Percentiles rank a stretch among this genome's conserved stretches.
phyloP scores from a whole-genome alignment of 108 stramenopile genomes.

The Bacterosira constricta region DNA sequence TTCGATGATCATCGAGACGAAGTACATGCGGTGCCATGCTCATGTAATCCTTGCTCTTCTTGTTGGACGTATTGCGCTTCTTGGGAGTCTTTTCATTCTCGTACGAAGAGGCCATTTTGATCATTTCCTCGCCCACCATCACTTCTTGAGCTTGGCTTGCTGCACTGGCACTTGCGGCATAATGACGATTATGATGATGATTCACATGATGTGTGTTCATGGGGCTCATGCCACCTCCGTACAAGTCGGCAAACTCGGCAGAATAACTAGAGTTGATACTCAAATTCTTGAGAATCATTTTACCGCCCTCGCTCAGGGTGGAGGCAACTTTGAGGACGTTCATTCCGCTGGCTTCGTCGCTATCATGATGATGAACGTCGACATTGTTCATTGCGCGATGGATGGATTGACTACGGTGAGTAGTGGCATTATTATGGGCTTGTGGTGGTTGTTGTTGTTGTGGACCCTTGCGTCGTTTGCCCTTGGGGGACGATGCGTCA shows the following conservation, averaged over 20 bases:
- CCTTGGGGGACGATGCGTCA: constrained; percentile 36
- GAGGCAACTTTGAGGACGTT: constrained; percentile 18
- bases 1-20: constrained; percentile 23
- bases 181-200: no score
- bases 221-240: constrained; percentile 35
- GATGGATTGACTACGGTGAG: constrained; percentile 19
- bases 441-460: neutral
- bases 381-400: constrained; percentile 11
- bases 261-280: constrained; percentile 47
- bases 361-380: neutral
- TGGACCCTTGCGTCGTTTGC: constrained; percentile 37
- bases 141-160: no score
- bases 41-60: neutral
- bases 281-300: constrained; percentile 45
- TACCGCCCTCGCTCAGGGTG: constrained; percentile 33
- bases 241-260: constrained; percentile 43
- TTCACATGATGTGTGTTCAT: no score
- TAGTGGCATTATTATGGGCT: neutral
- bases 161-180: no score
- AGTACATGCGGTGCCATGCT: constrained; percentile 12
- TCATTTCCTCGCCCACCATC: no score
- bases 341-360: neutral
- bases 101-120: no score
- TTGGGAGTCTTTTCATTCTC: constrained; percentile 39
- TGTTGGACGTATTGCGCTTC: constrained; percentile 40